Base-by-base conservation (phyloP, 305 asterid genomes). In the Lippia alba region DNA sequence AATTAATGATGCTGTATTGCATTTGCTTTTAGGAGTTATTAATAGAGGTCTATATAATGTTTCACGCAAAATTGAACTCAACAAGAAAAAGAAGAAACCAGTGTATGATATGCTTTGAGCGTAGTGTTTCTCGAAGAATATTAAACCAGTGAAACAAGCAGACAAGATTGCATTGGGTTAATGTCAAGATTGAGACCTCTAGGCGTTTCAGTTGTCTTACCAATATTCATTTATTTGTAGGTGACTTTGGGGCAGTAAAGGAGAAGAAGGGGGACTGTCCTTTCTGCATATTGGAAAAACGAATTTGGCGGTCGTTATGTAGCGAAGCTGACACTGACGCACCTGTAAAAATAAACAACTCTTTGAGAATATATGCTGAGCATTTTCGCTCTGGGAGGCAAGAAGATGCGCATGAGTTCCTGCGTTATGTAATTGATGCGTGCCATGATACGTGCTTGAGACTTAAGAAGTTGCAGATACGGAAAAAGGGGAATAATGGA, bases 331-430 rank as follows among this genome's bases (percentile, higher is more conserved):
- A 68, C 64, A 61, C 80, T 69, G 99, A 95, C 64, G 71, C 96
- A 5, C 97, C 99, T 8, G 4, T 66, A 41, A 90, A 83, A 85
- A 89, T 95, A 76, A 89, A 89, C 76, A 84, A 49, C 79, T 87
- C 91, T 77, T 82, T 95, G 82, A 82, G 86, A 81, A 76, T 95
- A 83, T 95, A 86, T 73, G 96, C 97, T 6, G 91, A 87, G 85
- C 94, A 95, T 80, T 92, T 95, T 84, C 89, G 87, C 57, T 64
- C 74, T 8, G 99, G 99, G 76, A 86, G 96, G 83, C 99, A 95
- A 78, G 99, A 95, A 79, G 99, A 95, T 79, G 99, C 99, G 8
- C 99, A 95, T 81, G 99, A 95, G 79, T 95, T 95, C 79, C 81
- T 95, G 90, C 94, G 96, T 36, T 92, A 95, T 84, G 98, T 95